Base-by-base conservation (phyloP, 2,329 filamentous ascomycete genomes). In the Ciborinia camelliae region DNA sequence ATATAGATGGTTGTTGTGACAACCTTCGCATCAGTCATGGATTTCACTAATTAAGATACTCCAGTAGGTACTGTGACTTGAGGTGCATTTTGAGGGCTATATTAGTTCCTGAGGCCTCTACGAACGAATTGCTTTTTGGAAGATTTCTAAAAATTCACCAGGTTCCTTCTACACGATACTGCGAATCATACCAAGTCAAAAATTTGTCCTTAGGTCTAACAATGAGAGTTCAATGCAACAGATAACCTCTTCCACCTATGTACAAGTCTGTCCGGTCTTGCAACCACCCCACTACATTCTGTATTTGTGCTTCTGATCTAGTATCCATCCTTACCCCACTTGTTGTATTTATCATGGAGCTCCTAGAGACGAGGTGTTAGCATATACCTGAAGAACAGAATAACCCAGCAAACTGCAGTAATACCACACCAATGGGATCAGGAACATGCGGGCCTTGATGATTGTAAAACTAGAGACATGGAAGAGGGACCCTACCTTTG, bases 301-400 rank as follows among this genome's bases (percentile, higher is more conserved):
- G n/a, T 30, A 53, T 39, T n/a, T 83, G 66, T 77, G 12, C 28
- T 18, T 61, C 35, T 62, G 47, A 26, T 66, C 69, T 75, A 75
- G 66, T 74, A 98, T 73, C 92, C 93, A 72, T 98, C 95, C 87
- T 98, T 98, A 79, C 95, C 95, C 87, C 91, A 98, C 85, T 99
- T 99, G 90, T 99, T 99, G 87, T 90, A 98, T 82, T 90, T 90
- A 73, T 99, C 95, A 82, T 99, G 95, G 70, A 97, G 86, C 75
- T 89, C 85, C 91, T 96, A 74, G 65, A 57, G 28, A 47, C 37
- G 6, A 26, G 4, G 43, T 43, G 63, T 70, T 65, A 71, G 71
- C 65, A 57, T 37, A 14, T 35, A 47, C 1, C 6, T 53, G n/a
- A 8, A 32, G 18, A 35, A 30, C n/a, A n/a, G 12, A 9, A 18